Percentiles rank a stretch among this genome's conserved stretches.
Evolutionary conservation across 768 basidiomycete species (phyloP).

Genomic region (Boletellus emodensis): DNA sequence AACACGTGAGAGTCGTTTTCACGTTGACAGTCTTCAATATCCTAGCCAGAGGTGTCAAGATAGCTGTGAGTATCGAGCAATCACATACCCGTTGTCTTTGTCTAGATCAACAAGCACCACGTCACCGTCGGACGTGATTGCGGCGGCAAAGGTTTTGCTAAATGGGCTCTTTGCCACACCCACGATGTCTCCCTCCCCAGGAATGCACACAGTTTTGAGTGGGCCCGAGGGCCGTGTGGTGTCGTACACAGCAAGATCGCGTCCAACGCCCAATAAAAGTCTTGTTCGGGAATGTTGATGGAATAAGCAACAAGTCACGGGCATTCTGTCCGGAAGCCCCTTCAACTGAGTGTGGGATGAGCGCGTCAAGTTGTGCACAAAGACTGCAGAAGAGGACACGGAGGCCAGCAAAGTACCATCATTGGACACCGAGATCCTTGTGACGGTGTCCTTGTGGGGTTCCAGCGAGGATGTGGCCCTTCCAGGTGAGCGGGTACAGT

Average conservation of each 20-base stretch:
- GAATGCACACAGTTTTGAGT: slow-evolving; percentile 47
- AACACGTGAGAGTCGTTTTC: slow-evolving; percentile 52
- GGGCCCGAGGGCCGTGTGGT: slow-evolving; percentile 54
- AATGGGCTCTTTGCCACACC: slow-evolving; percentile 66
- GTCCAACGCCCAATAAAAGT: slow-evolving; percentile 52
- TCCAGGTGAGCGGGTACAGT: slow-evolving; percentile 36
- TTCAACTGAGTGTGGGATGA: slow-evolving; percentile 53
- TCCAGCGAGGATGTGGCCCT: slow-evolving; percentile 47
- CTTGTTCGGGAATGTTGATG: slow-evolving; percentile 60
- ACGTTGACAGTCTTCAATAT: slow-evolving; percentile 56
- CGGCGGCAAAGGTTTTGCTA: slow-evolving; percentile 67
- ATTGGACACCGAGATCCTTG: slow-evolving; percentile 54
- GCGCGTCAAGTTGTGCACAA: slow-evolving; percentile 57
- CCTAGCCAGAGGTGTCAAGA: slow-evolving; percentile 31
- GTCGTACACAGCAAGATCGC: slow-evolving; percentile 59
- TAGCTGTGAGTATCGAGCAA: background rate
- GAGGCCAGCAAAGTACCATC: slow-evolving; percentile 56
- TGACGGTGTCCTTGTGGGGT: slow-evolving; percentile 48
- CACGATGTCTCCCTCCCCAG: slow-evolving; percentile 49
- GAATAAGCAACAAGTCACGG: slow-evolving; percentile 52
- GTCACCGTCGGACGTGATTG: slow-evolving; percentile 49
- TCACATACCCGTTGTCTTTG: slow-evolving; percentile 63
- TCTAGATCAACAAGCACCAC: slow-evolving; percentile 67
- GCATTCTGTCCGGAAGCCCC: slow-evolving; percentile 42
- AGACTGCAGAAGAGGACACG: slow-evolving; percentile 46